Conservation (phyloP, 202 grass and related monocot genomes). For the Zizania palustris region DNA sequence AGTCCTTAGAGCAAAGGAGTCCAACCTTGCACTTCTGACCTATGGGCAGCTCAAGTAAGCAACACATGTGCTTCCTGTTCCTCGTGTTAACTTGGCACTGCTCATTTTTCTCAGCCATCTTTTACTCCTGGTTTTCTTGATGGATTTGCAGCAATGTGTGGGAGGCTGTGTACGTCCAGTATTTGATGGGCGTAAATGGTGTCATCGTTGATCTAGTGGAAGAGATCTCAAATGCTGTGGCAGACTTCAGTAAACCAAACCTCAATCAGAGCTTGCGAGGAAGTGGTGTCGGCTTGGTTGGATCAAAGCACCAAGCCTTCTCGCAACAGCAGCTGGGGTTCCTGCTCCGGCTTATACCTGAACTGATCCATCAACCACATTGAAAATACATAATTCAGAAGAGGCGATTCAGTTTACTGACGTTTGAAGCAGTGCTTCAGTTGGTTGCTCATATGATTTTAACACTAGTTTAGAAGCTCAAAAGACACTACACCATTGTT, state of each 20-base stretch:
- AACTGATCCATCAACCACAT: constrained; percentile 60
- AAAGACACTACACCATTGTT: constrained; percentile 22
- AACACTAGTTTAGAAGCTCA: constrained; percentile 32
- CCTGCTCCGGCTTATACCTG: constrained; percentile 82
- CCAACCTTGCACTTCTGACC: constrained; percentile 72
- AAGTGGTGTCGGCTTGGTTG: not conserved
- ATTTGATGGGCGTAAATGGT: constrained; percentile 78
- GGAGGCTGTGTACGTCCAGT: constrained; percentile 75
- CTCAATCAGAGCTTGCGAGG: constrained; percentile 10
- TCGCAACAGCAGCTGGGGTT: constrained; percentile 72
- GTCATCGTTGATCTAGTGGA: constrained; percentile 84
- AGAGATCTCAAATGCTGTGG: constrained; percentile 71
- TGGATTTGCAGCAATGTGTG: constrained; percentile 68
- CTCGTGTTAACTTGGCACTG: not conserved
- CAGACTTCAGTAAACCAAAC: constrained; percentile 45
- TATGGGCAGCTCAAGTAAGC: constrained; percentile 93
- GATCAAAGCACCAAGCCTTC: constrained; percentile 52
- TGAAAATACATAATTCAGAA: constrained; percentile 24
- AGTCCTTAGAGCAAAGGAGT: constrained; percentile 67
- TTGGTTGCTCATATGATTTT: not conserved
- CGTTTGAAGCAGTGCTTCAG: not conserved
- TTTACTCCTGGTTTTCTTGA: constrained; percentile 2
- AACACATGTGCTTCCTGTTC: not conserved
- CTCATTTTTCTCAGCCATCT: constrained; percentile 1
- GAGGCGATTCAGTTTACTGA: not conserved